Base-by-base conservation (phyloP, 768 basidiomycete species). In the Phlebiopsis gigantea region DNA sequence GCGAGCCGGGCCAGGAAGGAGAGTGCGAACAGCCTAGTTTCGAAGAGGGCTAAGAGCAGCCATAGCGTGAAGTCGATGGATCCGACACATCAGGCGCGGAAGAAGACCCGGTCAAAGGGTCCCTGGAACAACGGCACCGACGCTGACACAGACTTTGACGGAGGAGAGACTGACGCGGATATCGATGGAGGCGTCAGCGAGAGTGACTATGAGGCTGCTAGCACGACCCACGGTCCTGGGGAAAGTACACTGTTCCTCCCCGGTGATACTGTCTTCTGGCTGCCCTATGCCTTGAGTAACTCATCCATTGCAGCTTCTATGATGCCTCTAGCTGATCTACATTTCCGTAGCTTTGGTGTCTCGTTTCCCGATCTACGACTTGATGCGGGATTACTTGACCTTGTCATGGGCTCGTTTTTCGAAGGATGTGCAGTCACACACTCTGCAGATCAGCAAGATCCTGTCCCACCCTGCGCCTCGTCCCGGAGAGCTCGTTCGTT, bases 371-470 rank as follows among this genome's bases (percentile, higher is more conserved):
- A 90, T 97, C 61, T 97, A 95, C 72, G 93, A 95, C 67, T 78
- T 96, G 55, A 92, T 98, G 89, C 82, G 90, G 53, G 95, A 98
- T 72, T 95, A 91, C 66, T 81, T 98, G 44, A 93, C 93, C n/a
- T 84, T 97, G 45, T 91, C 88, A 3, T 95, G 93, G 92, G 93
- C 93, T 17, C 86, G 90, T 48, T 93, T 93, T 74, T 90, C 90
- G 53, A 95, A 95, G 72, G 92, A 96, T 65, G 92, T 95, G 4
- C 90, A 92, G 71, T 88, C 89, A 0, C 94, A 97, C 66, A 92
- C 93, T 8, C 77, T 94, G 53, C 91, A 92, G 67, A 92, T 93
- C 56, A 87, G 87, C 50, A 91, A 91, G 70, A 90, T 93, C 63
- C 81, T 92, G 43, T 87, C 90, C 0, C 88, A 90, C 66, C 91